A percentile compares a stretch with the other conserved stretches of the same genome.
Conservation (phyloP, 768 basidiomycete genomes). For the Neoboletus subvelutipes region DNA sequence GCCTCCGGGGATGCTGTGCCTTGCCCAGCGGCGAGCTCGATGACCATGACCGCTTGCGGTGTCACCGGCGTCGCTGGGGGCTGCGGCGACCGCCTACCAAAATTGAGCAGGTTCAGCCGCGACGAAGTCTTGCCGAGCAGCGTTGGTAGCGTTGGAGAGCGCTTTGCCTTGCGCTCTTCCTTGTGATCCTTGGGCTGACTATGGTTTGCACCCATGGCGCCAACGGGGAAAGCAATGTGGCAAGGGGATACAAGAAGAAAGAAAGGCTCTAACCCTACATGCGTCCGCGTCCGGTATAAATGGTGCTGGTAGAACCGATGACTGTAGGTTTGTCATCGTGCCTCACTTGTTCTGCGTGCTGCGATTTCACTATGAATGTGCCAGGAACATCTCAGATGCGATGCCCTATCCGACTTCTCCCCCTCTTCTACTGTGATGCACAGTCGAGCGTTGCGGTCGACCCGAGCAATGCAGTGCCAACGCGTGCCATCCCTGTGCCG, state of each 20-base stretch:
- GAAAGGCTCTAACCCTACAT: constrained; percentile 15
- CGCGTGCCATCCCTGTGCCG: constrained; percentile 15
- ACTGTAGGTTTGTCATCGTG: constrained; percentile 16
- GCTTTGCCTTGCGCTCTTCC: constrained; percentile 26
- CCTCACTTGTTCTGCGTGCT: constrained; percentile 34
- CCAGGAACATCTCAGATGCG: constrained; percentile 12
- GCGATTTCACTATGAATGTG: constrained; percentile 16
- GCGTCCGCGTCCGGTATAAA: constrained; percentile 17
- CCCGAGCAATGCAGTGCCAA: constrained; percentile 7
- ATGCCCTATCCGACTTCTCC: constrained; percentile 15
- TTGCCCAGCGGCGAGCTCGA: constrained; percentile 13
- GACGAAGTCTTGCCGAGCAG: constrained; percentile 28
- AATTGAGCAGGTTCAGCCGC: constrained; percentile 28
- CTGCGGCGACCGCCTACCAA: constrained; percentile 33
- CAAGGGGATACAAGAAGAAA: not conserved
- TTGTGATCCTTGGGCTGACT: constrained; percentile 25
- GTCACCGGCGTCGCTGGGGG: constrained; percentile 29
- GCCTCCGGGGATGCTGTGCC: constrained; percentile 27
- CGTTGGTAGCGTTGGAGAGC: constrained; percentile 24
- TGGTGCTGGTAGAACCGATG: constrained; percentile 13
- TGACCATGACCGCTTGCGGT: constrained; percentile 9
- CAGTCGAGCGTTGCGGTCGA: constrained; percentile 3
- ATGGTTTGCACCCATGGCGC: constrained; percentile 27
- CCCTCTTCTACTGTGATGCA: constrained; percentile 18
- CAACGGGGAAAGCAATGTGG: not conserved